A percentile compares a stretch with the other conserved stretches of the same genome.
These are phyloP conservation scores for Volvox carteri DNA, from an alignment of 163 green algal species.

Conservation along the genomic window DNA sequence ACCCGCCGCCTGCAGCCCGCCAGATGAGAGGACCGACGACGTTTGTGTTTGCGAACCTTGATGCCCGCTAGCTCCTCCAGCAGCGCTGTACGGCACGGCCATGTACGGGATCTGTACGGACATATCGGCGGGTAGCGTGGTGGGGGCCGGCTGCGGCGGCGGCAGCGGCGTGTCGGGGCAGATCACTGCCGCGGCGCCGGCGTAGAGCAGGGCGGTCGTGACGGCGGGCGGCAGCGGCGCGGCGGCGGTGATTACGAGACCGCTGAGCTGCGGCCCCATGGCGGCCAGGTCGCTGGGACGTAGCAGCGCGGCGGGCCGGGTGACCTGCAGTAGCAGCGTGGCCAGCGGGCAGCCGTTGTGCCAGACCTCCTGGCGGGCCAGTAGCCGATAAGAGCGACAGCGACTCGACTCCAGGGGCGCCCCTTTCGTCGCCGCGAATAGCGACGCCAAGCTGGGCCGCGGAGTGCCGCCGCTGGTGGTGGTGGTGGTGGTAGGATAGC, in stretches of 20 bases:
- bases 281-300: slow-evolving; percentile 1
- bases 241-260: slow-evolving; percentile 25
- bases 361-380: slow-evolving; percentile 52
- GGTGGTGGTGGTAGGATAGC: background rate
- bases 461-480: background rate
- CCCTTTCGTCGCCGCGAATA: slow-evolving; percentile 14
- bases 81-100: slow-evolving; percentile 6
- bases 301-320: background rate
- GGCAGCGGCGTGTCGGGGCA: background rate
- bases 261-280: slow-evolving; percentile 20
- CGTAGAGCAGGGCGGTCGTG: background rate
- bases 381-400: slow-evolving; percentile 29
- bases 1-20: too few species aligned
- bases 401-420: background rate
- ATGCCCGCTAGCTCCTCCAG: background rate
- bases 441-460: slow-evolving; percentile 4
- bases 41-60: too few species aligned
- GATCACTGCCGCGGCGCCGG: slow-evolving; percentile 11
- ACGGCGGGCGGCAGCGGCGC: slow-evolving; percentile 13
- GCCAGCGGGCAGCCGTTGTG: background rate
- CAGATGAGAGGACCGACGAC: too few species aligned
- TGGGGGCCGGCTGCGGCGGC: background rate
- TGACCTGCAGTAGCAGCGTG: slow-evolving; percentile 45
- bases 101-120: background rate
- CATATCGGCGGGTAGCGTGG: background rate